Conservation (phyloP, 805 yeast species). For the Candida nonsorbophila region DNA sequence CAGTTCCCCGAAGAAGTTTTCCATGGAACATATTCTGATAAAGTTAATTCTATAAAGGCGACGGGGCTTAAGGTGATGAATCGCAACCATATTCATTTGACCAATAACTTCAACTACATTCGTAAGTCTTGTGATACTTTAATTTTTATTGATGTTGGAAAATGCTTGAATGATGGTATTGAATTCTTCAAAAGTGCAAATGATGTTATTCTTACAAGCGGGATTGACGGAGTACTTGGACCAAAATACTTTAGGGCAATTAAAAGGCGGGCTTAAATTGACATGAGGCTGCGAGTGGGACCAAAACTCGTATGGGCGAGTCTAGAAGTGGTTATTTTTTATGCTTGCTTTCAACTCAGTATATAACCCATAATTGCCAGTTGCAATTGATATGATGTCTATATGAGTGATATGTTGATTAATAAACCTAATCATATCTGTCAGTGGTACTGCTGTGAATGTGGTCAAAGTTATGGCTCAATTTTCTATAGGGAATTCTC, state of each 20-base stretch:
- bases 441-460: constrained; percentile 39
- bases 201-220: constrained; percentile 42
- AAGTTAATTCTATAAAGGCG: constrained; percentile 42
- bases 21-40: constrained; percentile 70
- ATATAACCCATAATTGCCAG: too few species aligned
- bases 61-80: constrained; percentile 62
- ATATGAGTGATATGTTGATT: background rate
- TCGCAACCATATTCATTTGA: constrained; percentile 84
- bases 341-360: background rate
- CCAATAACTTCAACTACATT: constrained; percentile 72
- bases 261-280: background rate
- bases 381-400: too few species aligned
- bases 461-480: constrained; percentile 32
- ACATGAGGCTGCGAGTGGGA: too few species aligned
- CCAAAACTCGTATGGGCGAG: background rate
- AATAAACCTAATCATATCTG: constrained; percentile 21
- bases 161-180: constrained; percentile 39
- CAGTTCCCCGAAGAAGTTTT: constrained; percentile 52
- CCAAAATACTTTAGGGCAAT: background rate
- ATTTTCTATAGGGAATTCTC: constrained; percentile 1
- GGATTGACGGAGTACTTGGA: constrained; percentile 6
- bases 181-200: constrained; percentile 61
- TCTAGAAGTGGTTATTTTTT: background rate
- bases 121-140: constrained; percentile 51
- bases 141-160: constrained; percentile 56